Base-by-base conservation (phyloP, 352 stramenopile species). In the Globisporangium orthogonon region DNA sequence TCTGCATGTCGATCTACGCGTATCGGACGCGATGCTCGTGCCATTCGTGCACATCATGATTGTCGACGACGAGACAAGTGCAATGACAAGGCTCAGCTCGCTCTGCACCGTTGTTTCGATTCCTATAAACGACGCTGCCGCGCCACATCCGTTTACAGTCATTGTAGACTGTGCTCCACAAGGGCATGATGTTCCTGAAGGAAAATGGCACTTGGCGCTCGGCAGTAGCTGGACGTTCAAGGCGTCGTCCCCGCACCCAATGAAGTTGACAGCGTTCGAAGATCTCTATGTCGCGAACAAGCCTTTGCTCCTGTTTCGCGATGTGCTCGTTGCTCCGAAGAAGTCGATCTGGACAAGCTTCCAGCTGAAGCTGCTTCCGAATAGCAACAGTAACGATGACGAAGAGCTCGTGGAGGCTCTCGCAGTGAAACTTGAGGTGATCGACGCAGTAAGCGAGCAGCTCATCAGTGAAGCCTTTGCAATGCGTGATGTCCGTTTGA, bases 261-360 rank as follows among this genome's bases (percentile, higher is more conserved):
- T 74, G 52, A 73, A 66, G 50, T 43, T 73, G 23, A 88, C 69
- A 3, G 56, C 52, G 1, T 92, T 88, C 44, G 67, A 62, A 35
- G 80, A 73, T 1, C 33, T 47, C 0, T 93, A 88, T 52, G 73
- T 71, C 31, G 73, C 83, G 18, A 93, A 93, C 65, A 85, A 86
- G 17, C 65, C 75, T 0, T 60, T 90, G 35, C 35, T 86, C 4
- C 78, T 72, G 33, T 84, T 93, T 23, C 80, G 83, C 46, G 83
- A 93, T 54, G 66, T 88, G 4, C 15, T 89, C 30, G 59, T 67
- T 1, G 59, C 69, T 35, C 73, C 80, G 17, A 78, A 69, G 46
- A 69, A 67, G 18, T 72, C 71, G 18, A 52, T 77, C 33, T 74
- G 65, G 50, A 75, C 76, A 0, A 85, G 60, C 30, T 75, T 83